Evolutionary conservation across 208 protist species (phyloP).

Genomic region (Leishmania turanica): DNA sequence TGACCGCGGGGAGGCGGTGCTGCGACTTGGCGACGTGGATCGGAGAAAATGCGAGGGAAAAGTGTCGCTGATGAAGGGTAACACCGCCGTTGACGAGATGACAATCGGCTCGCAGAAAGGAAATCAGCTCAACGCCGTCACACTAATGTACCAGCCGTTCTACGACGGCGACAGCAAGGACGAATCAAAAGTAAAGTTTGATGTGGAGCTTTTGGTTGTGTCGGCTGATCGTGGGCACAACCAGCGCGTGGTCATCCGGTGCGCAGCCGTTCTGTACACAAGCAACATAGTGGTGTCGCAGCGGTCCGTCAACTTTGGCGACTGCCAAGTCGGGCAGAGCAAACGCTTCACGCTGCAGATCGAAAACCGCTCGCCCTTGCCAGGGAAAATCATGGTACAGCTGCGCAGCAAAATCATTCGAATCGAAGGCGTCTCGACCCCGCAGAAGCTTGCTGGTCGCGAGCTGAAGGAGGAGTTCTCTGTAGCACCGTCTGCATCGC

Average conservation of each 20-base stretch:
- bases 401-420: slow-evolving; percentile 89
- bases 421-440: slow-evolving; percentile 55
- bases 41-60: slow-evolving; percentile 57
- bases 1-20: slow-evolving; percentile 50
- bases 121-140: slow-evolving; percentile 31
- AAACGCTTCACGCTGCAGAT: slow-evolving; percentile 73
- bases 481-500: slow-evolving; percentile 62
- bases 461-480: slow-evolving; percentile 76
- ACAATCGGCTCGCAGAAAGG: slow-evolving; percentile 53
- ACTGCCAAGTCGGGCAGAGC: slow-evolving; percentile 81
- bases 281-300: slow-evolving; percentile 78
- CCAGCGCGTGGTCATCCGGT: slow-evolving; percentile 66
- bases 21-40: slow-evolving; percentile 49
- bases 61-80: slow-evolving; percentile 55
- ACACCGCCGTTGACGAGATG: slow-evolving; percentile 59
- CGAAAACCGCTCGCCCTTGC: slow-evolving; percentile 82
- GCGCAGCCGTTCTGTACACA: slow-evolving; percentile 76
- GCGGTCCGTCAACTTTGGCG: slow-evolving; percentile 79
- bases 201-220: slow-evolving; percentile 62
- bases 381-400: slow-evolving; percentile 66
- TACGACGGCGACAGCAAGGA: slow-evolving; percentile 59
- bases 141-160: slow-evolving; percentile 60
- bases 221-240: slow-evolving; percentile 30
- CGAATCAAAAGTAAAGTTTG: slow-evolving; percentile 69
- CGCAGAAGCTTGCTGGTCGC: slow-evolving; percentile 16